A percentile compares a stretch with the other conserved stretches of the same genome.
Evolutionary conservation across 805 yeast genomes (phyloP).

Genomic region (Candida adriatica): DNA sequence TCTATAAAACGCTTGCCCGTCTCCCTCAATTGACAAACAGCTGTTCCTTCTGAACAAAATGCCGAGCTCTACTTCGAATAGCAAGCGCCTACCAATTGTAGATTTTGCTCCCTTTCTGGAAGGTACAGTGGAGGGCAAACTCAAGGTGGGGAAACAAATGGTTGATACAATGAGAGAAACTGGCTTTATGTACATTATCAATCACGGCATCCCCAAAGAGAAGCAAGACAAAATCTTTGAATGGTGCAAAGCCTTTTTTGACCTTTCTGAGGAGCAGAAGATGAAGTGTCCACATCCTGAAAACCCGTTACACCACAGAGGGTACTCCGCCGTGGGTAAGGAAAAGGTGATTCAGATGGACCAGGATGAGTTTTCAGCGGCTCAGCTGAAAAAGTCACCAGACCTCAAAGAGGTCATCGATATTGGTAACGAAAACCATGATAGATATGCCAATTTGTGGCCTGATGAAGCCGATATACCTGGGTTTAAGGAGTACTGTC

Average conservation of each 20-base stretch:
- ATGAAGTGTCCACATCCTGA: conserved; percentile 18
- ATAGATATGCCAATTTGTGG: conserved; percentile 16
- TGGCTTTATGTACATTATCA: conserved; percentile 20
- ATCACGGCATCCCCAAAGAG: conserved; percentile 15
- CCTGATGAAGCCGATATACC: conserved; percentile 19
- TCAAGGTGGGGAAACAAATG: conserved; percentile 18
- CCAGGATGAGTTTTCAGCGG: conserved; percentile 10
- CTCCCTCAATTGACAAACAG: too few relatives aligned
- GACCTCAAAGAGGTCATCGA: conserved; percentile 23
- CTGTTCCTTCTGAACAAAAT: too few relatives aligned
- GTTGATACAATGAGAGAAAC: conserved; percentile 18
- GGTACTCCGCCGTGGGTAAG: conserved; percentile 19
- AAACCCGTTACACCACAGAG: conserved; percentile 19
- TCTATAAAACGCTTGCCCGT: too few relatives aligned
- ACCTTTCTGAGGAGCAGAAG: conserved; percentile 9
- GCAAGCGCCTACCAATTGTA: conserved; percentile 22
- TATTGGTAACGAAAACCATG: conserved; percentile 12
- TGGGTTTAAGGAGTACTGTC: conserved; percentile 15
- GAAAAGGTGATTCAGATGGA: conserved; percentile 23
- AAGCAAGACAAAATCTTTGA: conserved; percentile 12
- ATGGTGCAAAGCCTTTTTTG: conserved; percentile 15
- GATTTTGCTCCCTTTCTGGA: conserved; percentile 22
- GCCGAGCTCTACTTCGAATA: too few relatives aligned
- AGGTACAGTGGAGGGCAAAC: conserved; percentile 18
- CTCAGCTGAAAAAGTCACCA: conserved; percentile 12